Conservation (phyloP, 2,329 filamentous ascomycete genomes). For the Xylaria sp. region DNA sequence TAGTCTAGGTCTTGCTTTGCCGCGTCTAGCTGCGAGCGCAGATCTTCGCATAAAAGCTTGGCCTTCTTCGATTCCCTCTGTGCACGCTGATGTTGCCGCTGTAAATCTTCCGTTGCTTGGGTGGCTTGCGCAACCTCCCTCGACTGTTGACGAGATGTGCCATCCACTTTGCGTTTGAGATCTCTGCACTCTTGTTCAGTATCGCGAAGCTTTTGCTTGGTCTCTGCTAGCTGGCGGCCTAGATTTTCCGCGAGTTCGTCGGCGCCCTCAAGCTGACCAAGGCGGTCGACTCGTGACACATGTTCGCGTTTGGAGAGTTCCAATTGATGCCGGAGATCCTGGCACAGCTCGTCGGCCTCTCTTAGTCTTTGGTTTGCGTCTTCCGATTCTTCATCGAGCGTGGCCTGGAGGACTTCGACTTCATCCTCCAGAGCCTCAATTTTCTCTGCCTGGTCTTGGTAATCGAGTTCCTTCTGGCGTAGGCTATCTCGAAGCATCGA, state of each 20-base stretch:
- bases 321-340: conserved; percentile 58
- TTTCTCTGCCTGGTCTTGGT: conserved; percentile 71
- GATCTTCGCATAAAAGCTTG: conserved; percentile 59
- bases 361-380: conserved; percentile 63
- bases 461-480: conserved; percentile 72
- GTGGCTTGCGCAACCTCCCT: conserved; percentile 57
- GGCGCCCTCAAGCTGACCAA: conserved; percentile 42
- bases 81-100: conserved; percentile 49
- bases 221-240: conserved; percentile 60
- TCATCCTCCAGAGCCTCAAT: conserved; percentile 78
- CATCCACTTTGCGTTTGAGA: conserved; percentile 48
- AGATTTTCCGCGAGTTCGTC: conserved; percentile 52
- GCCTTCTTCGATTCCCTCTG: conserved; percentile 64
- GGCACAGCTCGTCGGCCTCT: conserved; percentile 58
- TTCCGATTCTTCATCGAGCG: conserved; percentile 72
- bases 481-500: conserved; percentile 75
- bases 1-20: conserved; percentile 43
- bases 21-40: conserved; percentile 46
- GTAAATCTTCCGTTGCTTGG: conserved; percentile 41
- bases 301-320: conserved; percentile 44
- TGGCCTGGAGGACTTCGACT: conserved; percentile 76
- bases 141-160: conserved; percentile 50
- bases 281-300: conserved; percentile 37
- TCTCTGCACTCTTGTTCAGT: conserved; percentile 55
- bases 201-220: conserved; percentile 76